These are phyloP conservation scores for Didymella arachidicola DNA, from an alignment of 2,329 filamentous ascomycete species.

Conservation along the genomic window DNA sequence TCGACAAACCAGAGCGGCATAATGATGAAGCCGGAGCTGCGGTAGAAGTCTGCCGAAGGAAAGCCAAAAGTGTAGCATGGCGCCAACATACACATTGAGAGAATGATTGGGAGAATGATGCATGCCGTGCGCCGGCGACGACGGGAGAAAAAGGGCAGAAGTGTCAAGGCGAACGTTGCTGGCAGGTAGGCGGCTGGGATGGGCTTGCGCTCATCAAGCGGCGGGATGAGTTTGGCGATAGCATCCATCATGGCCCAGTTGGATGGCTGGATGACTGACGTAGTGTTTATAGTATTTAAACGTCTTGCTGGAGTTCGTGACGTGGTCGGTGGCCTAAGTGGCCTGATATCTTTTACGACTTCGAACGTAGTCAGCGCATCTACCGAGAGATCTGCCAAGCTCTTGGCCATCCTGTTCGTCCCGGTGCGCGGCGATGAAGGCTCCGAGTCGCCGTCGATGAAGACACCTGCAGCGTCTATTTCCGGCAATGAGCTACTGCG, in stretches of 20 bases:
- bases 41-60: conserved; percentile 8
- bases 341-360: no score
- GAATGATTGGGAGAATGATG: neutral
- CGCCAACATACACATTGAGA: neutral
- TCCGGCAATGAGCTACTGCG: no score
- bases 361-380: no score
- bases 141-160: neutral
- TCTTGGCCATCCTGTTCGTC: no score
- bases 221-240: neutral
- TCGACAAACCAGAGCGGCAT: conserved; percentile 3
- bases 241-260: neutral
- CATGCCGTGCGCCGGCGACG: neutral
- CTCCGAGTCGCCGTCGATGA: no score
- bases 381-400: no score
- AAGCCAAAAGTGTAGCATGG: conserved; percentile 5
- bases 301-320: no score
- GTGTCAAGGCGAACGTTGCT: neutral
- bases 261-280: no score
- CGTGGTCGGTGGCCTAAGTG: no score
- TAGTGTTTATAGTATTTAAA: no score
- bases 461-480: no score
- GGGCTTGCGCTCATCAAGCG: neutral
- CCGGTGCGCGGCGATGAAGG: no score
- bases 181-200: neutral
- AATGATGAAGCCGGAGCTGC: conserved; percentile 2